Conservation (phyloP, 208 protist species). For the Trypanosoma platydactyli region DNA sequence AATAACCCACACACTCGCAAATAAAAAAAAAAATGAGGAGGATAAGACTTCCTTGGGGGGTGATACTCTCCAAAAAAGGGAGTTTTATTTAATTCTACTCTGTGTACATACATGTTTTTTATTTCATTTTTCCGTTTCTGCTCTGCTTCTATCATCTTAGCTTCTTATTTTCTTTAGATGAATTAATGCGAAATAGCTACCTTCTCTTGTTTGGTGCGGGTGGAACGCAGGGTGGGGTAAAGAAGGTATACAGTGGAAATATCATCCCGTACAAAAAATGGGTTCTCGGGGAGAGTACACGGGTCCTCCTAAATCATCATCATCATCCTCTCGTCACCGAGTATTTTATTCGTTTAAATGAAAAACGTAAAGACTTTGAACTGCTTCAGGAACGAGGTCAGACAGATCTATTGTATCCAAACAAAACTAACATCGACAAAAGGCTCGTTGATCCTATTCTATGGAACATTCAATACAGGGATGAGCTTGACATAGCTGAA, state of each 20-base stretch:
- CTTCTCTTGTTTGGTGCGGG: slow-evolving; percentile 64
- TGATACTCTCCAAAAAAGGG: too few species aligned
- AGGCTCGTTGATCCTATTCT: slow-evolving; percentile 60
- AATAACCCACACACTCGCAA: background rate
- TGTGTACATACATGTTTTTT: slow-evolving; percentile 1
- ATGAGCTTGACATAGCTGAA: slow-evolving; percentile 72
- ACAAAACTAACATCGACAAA: slow-evolving; percentile 51
- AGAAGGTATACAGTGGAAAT: slow-evolving; percentile 41
- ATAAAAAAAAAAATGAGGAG: background rate
- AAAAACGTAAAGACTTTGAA: slow-evolving; percentile 54
- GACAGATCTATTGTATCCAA: slow-evolving; percentile 13
- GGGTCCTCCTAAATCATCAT: slow-evolving; percentile 42
- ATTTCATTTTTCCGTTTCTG: slow-evolving; percentile 10
- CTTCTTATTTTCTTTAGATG: slow-evolving; percentile 19
- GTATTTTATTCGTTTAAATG: slow-evolving; percentile 77
- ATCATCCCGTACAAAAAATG: slow-evolving; percentile 66
- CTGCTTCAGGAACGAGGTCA: slow-evolving; percentile 42
- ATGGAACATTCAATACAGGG: slow-evolving; percentile 79
- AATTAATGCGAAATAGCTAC: slow-evolving; percentile 19
- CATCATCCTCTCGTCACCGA: slow-evolving; percentile 85
- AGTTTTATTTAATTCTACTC: slow-evolving; percentile 1
- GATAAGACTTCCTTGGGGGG: background rate
- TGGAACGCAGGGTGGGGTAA: slow-evolving; percentile 78
- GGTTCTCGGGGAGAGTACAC: slow-evolving; percentile 47
- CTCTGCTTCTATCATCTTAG: slow-evolving; percentile 1